Evolutionary conservation across 768 basidiomycete genomes (phyloP), one percentile per base, ranked within the genome.

Genomic region (Scleroderma bovista): DNA sequence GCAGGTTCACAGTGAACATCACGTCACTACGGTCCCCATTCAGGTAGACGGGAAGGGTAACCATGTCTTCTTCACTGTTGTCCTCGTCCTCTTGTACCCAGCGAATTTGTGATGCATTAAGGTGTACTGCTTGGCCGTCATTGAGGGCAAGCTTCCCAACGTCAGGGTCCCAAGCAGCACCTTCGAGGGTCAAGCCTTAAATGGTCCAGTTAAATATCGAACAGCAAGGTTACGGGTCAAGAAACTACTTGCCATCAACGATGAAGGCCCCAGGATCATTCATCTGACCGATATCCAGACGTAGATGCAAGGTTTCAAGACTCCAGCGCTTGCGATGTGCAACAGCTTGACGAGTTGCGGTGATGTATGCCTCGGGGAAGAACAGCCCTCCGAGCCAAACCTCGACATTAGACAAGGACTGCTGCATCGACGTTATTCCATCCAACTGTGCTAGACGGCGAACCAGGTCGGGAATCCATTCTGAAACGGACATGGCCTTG

Each of bases 291-390:
- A 97, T 80, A 48, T 91, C 91, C 19, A 99, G 73, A 50, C 84
- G 72, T 33, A 98, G 68, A 50, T 80, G 73, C 59, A 98, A 65
- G 8, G 90, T 92, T 68, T 99, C 95, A 54, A 99, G 70, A 67
- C 92, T 94, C 87, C 90, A 91, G 56, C 84, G 83, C 71, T 87
- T 92, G 48, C 84, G 76, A 64, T 97, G 94, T 2, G 95, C 96
- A 5, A 93, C 88, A n/a, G 90, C 83, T 67, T 99, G 95, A 45
- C 95, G 78, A 2, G 93, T 94, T 2, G 95, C 95, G 1, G 95
- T 97, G 59, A 98, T 79, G 64, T 93, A 98, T 3, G 93, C 94
- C 61, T 94, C 91, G 1, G 95, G 96, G 79, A 89, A 93, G 78
- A 98, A 97, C 50, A 99, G 68, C 0, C 91, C 89, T 20, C 95